Evolutionary conservation across 2,329 filamentous ascomycete genomes (phyloP).

Genomic region (Trichophyton simii): DNA sequence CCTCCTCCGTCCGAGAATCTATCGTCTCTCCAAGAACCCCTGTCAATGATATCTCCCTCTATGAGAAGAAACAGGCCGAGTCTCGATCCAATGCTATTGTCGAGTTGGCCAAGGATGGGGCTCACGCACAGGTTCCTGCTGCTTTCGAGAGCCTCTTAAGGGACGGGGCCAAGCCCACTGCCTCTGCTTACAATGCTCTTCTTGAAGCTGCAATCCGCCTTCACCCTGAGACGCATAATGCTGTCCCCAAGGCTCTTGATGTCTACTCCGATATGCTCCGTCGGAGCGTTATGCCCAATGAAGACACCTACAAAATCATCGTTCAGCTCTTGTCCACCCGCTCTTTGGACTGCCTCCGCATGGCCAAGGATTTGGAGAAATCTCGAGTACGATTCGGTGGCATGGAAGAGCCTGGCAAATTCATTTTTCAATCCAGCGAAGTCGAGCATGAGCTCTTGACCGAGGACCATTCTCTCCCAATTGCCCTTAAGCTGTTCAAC

Average conservation of each 20-base stretch:
- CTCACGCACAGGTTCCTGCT: constrained; percentile 77
- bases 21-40: constrained; percentile 46
- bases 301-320: constrained; percentile 75
- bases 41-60: constrained; percentile 22
- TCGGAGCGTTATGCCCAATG: constrained; percentile 67
- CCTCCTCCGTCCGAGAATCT: constrained; percentile 18
- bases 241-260: constrained; percentile 82
- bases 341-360: constrained; percentile 62
- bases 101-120: constrained; percentile 56
- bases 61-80: constrained; percentile 41
- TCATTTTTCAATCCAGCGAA: constrained; percentile 80
- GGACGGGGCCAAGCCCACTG: constrained; percentile 66
- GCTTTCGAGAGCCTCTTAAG: constrained; percentile 85
- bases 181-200: constrained; percentile 83
- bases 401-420: constrained; percentile 69
- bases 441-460: constrained; percentile 72
- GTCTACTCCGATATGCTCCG: constrained; percentile 95
- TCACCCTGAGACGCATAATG: constrained; percentile 64
- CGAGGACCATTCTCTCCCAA: constrained; percentile 74
- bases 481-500: constrained; percentile 77
- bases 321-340: constrained; percentile 70
- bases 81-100: constrained; percentile 68
- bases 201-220: constrained; percentile 74
- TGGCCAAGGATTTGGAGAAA: constrained; percentile 63
- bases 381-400: constrained; percentile 76